Evolutionary conservation across 495 filamentous ascomycete genomes (phyloP).

Genomic region (Trichoderma orchidacearum): DNA sequence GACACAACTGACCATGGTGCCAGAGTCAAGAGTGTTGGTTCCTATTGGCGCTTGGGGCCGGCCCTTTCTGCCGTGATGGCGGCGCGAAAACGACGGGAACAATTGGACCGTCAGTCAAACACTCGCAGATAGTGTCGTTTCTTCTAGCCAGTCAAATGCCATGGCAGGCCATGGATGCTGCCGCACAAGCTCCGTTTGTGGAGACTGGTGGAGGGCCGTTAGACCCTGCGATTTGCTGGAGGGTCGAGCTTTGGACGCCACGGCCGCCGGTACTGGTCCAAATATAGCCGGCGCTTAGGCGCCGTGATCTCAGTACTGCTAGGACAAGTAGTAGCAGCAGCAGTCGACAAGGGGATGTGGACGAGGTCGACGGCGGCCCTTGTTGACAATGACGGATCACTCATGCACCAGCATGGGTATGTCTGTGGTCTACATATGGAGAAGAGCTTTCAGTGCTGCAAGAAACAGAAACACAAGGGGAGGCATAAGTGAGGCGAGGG

Average conservation of each 20-base stretch:
- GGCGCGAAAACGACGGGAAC: neutral
- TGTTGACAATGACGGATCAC: neutral
- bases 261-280: neutral
- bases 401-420: neutral
- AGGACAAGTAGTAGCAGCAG: too few relatives aligned
- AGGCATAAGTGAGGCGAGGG: neutral
- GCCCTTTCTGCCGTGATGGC: neutral
- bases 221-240: neutral
- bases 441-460: neutral
- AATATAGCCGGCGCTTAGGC: constrained; percentile 1
- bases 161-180: neutral
- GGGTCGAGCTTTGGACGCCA: neutral
- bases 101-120: neutral
- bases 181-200: neutral
- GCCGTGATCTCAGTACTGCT: neutral
- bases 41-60: neutral
- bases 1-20: neutral
- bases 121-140: neutral
- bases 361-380: neutral
- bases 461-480: neutral
- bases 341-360: neutral
- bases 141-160: neutral
- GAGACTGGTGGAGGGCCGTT: neutral
- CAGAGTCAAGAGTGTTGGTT: neutral
- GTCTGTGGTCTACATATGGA: neutral